These are phyloP conservation scores for Botryosphaeria dothidea DNA, from an alignment of 2,329 filamentous ascomycete genomes.

Conservation along the genomic window DNA sequence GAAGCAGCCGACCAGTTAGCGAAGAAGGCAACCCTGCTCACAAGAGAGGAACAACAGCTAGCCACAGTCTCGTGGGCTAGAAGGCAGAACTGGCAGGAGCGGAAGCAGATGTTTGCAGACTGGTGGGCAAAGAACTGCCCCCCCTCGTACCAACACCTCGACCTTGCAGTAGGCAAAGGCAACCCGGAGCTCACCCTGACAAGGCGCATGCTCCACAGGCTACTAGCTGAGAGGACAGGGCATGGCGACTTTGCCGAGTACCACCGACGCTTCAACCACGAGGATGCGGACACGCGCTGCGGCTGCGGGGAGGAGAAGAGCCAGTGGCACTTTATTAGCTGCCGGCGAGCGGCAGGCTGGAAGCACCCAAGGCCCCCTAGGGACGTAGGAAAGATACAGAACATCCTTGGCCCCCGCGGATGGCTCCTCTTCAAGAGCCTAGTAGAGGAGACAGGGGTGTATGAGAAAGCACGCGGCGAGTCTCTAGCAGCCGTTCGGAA, in stretches of 20 bases:
- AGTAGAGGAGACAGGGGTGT: neutral
- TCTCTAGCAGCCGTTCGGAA: no score
- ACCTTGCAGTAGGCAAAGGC: neutral
- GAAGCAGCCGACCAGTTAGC: neutral
- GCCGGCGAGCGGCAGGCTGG: neutral
- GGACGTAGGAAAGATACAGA: neutral
- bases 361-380: neutral
- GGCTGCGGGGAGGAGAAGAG: neutral
- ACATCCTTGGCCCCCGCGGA: neutral
- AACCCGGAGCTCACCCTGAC: neutral
- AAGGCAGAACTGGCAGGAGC: neutral
- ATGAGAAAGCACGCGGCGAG: neutral
- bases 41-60: neutral
- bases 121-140: neutral
- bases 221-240: neutral
- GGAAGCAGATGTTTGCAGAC: neutral
- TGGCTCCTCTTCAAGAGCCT: slow-evolving; percentile 1
- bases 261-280: neutral
- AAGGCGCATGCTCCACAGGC: neutral
- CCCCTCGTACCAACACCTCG: neutral
- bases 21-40: neutral
- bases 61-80: neutral
- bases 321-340: neutral
- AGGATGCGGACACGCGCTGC: neutral
- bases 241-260: neutral